Evolutionary conservation across 352 stramenopile species (phyloP), one percentile per base, ranked within the genome.

Genomic region (Pythium myriotylum): DNA sequence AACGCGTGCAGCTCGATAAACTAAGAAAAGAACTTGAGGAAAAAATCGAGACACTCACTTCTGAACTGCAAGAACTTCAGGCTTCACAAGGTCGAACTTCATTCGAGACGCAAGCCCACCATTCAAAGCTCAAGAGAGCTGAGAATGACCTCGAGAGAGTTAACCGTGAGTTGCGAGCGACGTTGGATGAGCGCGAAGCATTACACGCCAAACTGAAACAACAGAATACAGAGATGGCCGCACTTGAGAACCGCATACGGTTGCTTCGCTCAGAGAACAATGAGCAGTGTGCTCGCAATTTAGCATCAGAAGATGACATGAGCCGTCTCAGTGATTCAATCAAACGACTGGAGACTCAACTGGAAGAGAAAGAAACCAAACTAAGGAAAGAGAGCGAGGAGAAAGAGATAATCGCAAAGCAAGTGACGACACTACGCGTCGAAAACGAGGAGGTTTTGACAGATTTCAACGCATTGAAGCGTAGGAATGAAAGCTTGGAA

Each of bases 41-140:
- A 9, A 66, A 73, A 8, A 20, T 77, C 6, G 47, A 67, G 13
- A 51, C 46, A 19, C 64, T 81, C 3, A 59, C 52, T 6, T 41
- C 35, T 5, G 56, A 74, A 35, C 9, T 71, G 3, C 26, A 73
- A 2, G 66, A 70, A 26, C 32, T 71, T 0, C 69, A 84, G 29
- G 59, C 59, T 5, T 45, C 22, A 4, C 54, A 72, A 17, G 59
- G 66, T 10, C 47, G 54, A 17, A 41, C 32, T 0, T 57, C 33
- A 0, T 61, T 70, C 5, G 70, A 80, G 27, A 48, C 57, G 2
- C 72, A 81, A n/a, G 59, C 71, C 0, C 41, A 68, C 2, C 60
- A 78, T 16, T 70, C 63, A 33, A 71, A 72, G 53, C 17, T 72
- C 14, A 77, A 73, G 43, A 55, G 74, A 10, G 16, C 73, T 10